Evolutionary conservation across 2,329 filamentous ascomycete species (phyloP).

Genomic region (Aureobasidium uvarum): DNA sequence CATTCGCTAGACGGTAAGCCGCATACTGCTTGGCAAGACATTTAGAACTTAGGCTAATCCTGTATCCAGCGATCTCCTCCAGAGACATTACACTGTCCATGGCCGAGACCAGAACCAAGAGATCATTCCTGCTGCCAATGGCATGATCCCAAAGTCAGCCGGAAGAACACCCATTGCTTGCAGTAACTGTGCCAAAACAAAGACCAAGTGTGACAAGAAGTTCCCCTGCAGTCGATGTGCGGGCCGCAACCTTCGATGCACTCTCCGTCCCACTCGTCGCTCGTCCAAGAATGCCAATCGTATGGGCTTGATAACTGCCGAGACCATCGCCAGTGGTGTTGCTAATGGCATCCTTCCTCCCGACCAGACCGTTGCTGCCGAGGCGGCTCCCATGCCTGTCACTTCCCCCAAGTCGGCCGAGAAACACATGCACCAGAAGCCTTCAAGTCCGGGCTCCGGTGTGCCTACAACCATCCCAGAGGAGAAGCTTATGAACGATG

Average conservation of each 20-base stretch:
- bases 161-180: conserved; percentile 54
- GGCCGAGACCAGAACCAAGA: conserved; percentile 52
- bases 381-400: conserved; percentile 30
- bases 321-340: conserved; percentile 30
- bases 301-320: conserved; percentile 34
- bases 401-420: conserved; percentile 30
- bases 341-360: conserved; percentile 29
- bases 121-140: conserved; percentile 47
- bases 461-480: conserved; percentile 32
- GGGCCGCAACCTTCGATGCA: conserved; percentile 50
- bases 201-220: conserved; percentile 56
- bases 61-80: conserved; percentile 48
- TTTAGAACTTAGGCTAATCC: conserved; percentile 18
- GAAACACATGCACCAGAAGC: conserved; percentile 35
- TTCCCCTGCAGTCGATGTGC: conserved; percentile 55
- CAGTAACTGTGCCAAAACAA: conserved; percentile 55
- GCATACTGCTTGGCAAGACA: conserved; percentile 27
- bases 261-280: conserved; percentile 49
- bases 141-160: conserved; percentile 54
- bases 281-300: conserved; percentile 47
- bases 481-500: conserved; percentile 38
- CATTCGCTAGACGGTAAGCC: conserved; percentile 51
- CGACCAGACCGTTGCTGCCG: conserved; percentile 30
- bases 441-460: conserved; percentile 35
- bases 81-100: conserved; percentile 54